Evolutionary conservation across 83 land plant genomes (phyloP).

Genomic region (Picea abies): DNA sequence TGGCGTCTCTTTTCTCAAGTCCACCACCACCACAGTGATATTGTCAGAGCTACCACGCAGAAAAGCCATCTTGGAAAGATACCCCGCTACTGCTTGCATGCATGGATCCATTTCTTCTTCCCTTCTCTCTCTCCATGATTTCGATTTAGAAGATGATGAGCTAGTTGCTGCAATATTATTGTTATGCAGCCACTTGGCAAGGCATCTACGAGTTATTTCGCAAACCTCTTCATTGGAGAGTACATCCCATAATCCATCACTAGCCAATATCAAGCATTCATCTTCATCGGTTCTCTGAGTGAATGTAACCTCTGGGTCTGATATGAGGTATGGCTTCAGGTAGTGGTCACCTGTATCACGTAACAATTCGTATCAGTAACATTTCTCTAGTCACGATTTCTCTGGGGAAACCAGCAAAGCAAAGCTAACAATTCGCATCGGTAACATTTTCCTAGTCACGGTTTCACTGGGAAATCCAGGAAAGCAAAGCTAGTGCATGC

Average conservation of each 20-base stretch:
- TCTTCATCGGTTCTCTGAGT: constrained; percentile 39
- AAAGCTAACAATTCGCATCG: no score
- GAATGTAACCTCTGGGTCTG: constrained; percentile 50
- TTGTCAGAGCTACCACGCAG: constrained; percentile 64
- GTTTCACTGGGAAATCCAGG: no score
- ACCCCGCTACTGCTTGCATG: constrained; percentile 61
- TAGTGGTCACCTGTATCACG: constrained; percentile 42
- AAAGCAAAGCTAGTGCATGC: no score
- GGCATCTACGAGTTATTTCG: constrained; percentile 45
- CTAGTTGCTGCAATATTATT: neutral
- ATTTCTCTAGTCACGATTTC: no score
- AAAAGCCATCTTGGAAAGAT: constrained; percentile 43
- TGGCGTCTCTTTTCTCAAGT: constrained; percentile 29
- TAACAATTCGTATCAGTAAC: no score
- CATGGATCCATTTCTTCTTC: constrained; percentile 27
- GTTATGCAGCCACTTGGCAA: constrained; percentile 3
- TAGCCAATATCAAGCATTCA: constrained; percentile 63
- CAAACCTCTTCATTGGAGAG: constrained; percentile 55
- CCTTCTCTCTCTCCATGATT: no score
- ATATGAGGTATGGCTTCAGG: constrained; percentile 42
- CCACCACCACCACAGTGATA: constrained; percentile 58
- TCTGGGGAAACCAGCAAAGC: no score
- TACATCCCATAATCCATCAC: constrained; percentile 71
- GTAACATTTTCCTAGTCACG: no score
- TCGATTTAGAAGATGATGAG: no score